Evolutionary conservation across 352 stramenopile genomes (phyloP).

Genomic region (Pythium dissotocum): DNA sequence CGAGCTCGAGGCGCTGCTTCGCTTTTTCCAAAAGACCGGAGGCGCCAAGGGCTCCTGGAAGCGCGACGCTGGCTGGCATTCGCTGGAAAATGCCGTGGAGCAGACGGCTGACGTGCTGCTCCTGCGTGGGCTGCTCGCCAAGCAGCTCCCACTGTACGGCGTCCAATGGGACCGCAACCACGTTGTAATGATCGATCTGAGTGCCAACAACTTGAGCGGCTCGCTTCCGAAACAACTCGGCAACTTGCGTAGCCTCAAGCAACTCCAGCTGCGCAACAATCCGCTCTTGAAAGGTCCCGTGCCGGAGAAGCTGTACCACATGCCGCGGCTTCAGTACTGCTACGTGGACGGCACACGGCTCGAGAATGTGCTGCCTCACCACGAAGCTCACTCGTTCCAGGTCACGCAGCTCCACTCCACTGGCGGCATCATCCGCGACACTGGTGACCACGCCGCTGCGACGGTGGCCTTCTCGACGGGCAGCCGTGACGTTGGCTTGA

Average conservation of each 20-base stretch:
- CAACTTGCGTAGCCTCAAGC: constrained; percentile 47
- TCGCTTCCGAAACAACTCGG: constrained; percentile 43
- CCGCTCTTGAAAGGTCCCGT: constrained; percentile 38
- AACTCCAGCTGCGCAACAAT: constrained; percentile 63
- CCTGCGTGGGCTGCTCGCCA: constrained; percentile 34
- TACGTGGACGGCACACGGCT: constrained; percentile 63
- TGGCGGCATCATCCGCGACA: neutral
- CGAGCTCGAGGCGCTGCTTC: constrained; percentile 48
- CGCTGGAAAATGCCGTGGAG: constrained; percentile 26
- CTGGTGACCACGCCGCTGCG: constrained; percentile 23
- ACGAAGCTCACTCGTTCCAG: constrained; percentile 53
- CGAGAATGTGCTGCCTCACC: constrained; percentile 43
- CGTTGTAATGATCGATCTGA: constrained; percentile 57
- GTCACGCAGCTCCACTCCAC: constrained; percentile 48
- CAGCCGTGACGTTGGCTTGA: constrained; percentile 21
- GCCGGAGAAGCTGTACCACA: constrained; percentile 35
- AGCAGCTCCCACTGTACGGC: constrained; percentile 40
- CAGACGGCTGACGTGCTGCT: constrained; percentile 28
- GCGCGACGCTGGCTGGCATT: constrained; percentile 39
- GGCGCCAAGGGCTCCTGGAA: constrained; percentile 39
- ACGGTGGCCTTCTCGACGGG: constrained; percentile 52
- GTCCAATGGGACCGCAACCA: constrained; percentile 64
- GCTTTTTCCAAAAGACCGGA: constrained; percentile 45
- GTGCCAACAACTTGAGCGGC: constrained; percentile 48
- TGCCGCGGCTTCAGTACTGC: constrained; percentile 57